A percentile compares a stretch with the other conserved stretches of the same genome.
Evolutionary conservation across 495 filamentous ascomycete genomes (phyloP).

Genomic region (Halenospora varia): DNA sequence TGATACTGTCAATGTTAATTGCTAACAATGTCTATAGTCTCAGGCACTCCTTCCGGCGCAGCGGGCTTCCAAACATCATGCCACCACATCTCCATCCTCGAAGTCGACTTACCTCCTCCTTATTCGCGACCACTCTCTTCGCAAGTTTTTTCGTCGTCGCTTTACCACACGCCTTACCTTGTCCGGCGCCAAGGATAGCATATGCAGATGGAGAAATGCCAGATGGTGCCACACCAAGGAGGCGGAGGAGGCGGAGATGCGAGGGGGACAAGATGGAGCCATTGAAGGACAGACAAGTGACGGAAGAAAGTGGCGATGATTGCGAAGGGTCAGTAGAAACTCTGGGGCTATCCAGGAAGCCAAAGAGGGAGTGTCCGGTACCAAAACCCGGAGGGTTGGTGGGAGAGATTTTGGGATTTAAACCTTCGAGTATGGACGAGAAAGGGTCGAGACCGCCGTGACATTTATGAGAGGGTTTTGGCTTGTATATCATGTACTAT

Average conservation of each 20-base stretch:
- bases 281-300: conserved; percentile 4
- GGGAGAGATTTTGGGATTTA: conserved; percentile 71
- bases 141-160: conserved; percentile 87
- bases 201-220: conserved; percentile 65
- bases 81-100: conserved; percentile 89
- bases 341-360: conserved; percentile 7
- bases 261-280: conserved; percentile 11
- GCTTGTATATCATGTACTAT: neutral
- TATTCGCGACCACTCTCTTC: conserved; percentile 93
- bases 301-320: conserved; percentile 7
- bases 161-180: conserved; percentile 88
- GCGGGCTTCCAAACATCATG: conserved; percentile 45
- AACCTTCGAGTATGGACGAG: conserved; percentile 16
- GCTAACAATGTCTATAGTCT: neutral
- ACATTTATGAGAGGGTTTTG: neutral
- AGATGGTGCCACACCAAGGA: conserved; percentile 39
- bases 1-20: neutral
- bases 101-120: conserved; percentile 82
- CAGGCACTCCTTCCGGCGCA: neutral
- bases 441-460: conserved; percentile 18
- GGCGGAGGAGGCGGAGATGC: conserved; percentile 32
- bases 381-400: conserved; percentile 77
- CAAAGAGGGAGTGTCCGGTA: conserved; percentile 67
- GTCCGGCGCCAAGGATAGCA: conserved; percentile 74
- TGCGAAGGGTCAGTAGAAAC: neutral